A percentile compares a stretch with the other conserved stretches of the same genome.
These are phyloP conservation scores for Tuber aestivum DNA, from an alignment of 495 filamentous ascomycete species.

Conservation along the genomic window DNA sequence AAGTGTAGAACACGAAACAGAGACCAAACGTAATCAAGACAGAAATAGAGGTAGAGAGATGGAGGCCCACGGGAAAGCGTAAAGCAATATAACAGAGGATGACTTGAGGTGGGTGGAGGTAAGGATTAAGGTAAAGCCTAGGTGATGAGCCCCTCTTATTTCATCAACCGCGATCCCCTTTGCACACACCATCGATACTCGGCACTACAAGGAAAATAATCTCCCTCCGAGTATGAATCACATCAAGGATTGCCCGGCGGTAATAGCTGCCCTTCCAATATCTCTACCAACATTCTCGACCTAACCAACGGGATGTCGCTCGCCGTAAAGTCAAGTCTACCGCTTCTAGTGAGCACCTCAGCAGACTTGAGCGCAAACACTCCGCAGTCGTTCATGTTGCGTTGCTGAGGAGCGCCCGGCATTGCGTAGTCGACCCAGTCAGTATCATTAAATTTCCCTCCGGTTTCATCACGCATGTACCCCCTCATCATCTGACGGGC, in stretches of 20 bases:
- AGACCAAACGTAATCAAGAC: neutral
- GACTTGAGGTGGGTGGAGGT: neutral
- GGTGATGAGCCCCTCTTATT: neutral
- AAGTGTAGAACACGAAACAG: neutral
- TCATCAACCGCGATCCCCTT: neutral
- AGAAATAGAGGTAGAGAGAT: neutral
- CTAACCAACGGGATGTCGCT: constrained; percentile 30
- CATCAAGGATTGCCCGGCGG: constrained; percentile 4
- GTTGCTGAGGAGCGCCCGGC: constrained; percentile 23
- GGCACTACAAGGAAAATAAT: neutral
- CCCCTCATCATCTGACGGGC: constrained; percentile 18
- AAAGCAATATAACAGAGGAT: neutral
- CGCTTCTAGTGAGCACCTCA: constrained; percentile 32
- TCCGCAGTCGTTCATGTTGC: constrained; percentile 33
- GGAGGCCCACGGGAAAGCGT: neutral
- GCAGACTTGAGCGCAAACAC: constrained; percentile 38
- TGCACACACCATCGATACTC: neutral
- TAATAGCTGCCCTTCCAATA: constrained; percentile 21
- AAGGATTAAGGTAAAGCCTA: neutral
- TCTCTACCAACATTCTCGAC: constrained; percentile 32
- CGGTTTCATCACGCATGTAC: constrained; percentile 34
- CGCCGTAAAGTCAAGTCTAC: constrained; percentile 14
- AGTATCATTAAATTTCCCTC: constrained; percentile 10
- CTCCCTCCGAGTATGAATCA: neutral
- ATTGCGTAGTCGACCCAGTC: constrained; percentile 33